Evolutionary conservation across 768 basidiomycete species (phyloP).

Genomic region (Termitomyces sp.): DNA sequence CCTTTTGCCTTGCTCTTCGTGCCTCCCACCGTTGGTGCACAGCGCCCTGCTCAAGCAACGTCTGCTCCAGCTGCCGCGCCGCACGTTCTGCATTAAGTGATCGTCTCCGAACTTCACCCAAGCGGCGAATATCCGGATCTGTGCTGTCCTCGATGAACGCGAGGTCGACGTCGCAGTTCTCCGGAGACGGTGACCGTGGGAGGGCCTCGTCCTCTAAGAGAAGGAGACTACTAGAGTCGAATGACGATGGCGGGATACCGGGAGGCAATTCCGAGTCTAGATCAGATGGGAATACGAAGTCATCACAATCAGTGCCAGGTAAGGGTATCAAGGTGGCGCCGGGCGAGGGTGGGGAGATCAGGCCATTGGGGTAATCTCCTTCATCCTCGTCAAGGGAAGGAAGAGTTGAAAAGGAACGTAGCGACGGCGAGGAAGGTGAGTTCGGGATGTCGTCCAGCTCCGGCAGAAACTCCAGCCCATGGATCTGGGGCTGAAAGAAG

Average conservation of each 20-base stretch:
- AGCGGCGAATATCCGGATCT: constrained; percentile 31
- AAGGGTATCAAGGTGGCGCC: constrained; percentile 21
- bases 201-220: constrained; percentile 31
- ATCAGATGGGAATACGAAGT: constrained; percentile 19
- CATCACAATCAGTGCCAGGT: constrained; percentile 29
- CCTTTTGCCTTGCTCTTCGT: constrained; percentile 37
- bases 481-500: neutral
- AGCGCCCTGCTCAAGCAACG: constrained; percentile 27
- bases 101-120: constrained; percentile 35
- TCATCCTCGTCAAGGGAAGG: constrained; percentile 23
- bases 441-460: constrained; percentile 9
- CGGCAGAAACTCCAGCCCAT: constrained; percentile 9
- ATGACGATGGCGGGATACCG: neutral
- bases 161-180: constrained; percentile 31
- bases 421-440: constrained; percentile 15
- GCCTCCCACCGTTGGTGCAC: constrained; percentile 33
- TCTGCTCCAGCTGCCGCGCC: constrained; percentile 14
- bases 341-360: constrained; percentile 17
- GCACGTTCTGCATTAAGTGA: constrained; percentile 16
- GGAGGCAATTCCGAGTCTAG: neutral
- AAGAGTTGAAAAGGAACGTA: constrained; percentile 13
- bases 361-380: constrained; percentile 6
- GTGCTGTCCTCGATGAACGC: constrained; percentile 22
- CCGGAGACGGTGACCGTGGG: constrained; percentile 37
- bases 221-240: constrained; percentile 23